A percentile compares a stretch with the other conserved stretches of the same genome.
These are phyloP conservation scores for Microdochium paspali DNA, from an alignment of 2,329 filamentous ascomycete species.

Conservation along the genomic window DNA sequence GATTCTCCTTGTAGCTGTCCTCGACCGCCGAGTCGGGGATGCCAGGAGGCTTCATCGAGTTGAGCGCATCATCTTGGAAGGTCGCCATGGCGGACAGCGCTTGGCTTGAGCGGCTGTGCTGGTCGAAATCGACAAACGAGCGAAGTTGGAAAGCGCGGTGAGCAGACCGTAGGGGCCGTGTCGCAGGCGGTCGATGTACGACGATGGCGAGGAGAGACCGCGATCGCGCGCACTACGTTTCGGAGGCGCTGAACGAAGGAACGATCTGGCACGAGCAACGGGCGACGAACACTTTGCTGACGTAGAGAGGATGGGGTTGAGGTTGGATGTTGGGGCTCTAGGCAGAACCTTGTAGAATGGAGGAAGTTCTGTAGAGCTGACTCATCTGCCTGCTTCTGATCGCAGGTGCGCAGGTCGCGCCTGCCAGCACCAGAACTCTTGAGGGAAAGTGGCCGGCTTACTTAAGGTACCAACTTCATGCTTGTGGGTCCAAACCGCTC, in stretches of 20 bases:
- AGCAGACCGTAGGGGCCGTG: neutral
- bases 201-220: neutral
- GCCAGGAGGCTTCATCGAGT: neutral
- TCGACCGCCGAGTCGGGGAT: slow-evolving; percentile 13
- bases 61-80: neutral
- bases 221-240: neutral
- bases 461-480: neutral
- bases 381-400: neutral
- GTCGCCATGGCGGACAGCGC: slow-evolving; percentile 16
- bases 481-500: no score
- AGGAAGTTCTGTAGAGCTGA: neutral
- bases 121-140: neutral
- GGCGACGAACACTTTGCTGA: neutral
- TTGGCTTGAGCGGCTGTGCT: neutral
- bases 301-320: neutral
- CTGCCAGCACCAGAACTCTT: neutral
- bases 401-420: neutral
- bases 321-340: neutral
- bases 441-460: neutral
- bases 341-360: neutral
- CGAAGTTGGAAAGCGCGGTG: neutral
- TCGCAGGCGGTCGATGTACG: neutral
- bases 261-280: neutral
- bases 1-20: slow-evolving; percentile 63
- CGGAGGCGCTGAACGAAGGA: neutral